phyloP scores from a whole-genome alignment of 768 basidiomycete genomes.

The Suillus paluster region DNA sequence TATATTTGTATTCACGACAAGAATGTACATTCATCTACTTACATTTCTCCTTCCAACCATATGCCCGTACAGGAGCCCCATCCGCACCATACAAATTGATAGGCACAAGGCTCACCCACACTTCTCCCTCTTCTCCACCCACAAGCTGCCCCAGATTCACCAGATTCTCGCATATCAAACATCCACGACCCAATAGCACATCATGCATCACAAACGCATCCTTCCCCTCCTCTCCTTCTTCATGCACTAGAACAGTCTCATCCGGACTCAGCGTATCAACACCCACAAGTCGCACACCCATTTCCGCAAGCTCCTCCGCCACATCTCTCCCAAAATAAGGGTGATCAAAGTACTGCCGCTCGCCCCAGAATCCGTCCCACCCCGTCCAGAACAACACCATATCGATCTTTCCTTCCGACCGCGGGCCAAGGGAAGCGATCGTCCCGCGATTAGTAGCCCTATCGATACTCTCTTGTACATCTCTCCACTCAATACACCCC shows the following conservation, averaged over 20 bases:
- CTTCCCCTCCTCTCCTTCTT: slow-evolving; percentile 9
- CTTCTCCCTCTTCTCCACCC: slow-evolving; percentile 25
- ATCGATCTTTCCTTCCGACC: slow-evolving; percentile 30
- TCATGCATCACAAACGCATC: slow-evolving; percentile 58
- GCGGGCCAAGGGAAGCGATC: slow-evolving; percentile 25
- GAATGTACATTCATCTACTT: neutral
- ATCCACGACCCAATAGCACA: slow-evolving; percentile 59
- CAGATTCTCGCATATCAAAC: slow-evolving; percentile 75
- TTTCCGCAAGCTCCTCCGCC: slow-evolving; percentile 50
- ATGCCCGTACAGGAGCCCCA: slow-evolving; percentile 74
- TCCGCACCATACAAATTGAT: slow-evolving; percentile 62
- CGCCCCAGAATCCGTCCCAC: slow-evolving; percentile 63
- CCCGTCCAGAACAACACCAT: slow-evolving; percentile 68
- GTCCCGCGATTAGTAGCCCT: neutral
- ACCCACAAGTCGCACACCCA: slow-evolving; percentile 62
- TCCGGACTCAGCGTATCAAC: slow-evolving; percentile 73
- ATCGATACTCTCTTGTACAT: slow-evolving; percentile 11
- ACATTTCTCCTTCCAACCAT: slow-evolving; percentile 48
- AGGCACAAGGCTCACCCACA: slow-evolving; percentile 60
- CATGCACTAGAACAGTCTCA: slow-evolving; percentile 44
- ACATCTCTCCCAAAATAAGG: slow-evolving; percentile 63
- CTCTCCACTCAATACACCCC: slow-evolving; percentile 58
- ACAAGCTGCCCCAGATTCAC: slow-evolving; percentile 52
- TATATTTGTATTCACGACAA: neutral
- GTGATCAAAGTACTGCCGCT: slow-evolving; percentile 57